phyloP scores from a whole-genome alignment of 148 eudicot genomes.

The Spergularia marina region DNA sequence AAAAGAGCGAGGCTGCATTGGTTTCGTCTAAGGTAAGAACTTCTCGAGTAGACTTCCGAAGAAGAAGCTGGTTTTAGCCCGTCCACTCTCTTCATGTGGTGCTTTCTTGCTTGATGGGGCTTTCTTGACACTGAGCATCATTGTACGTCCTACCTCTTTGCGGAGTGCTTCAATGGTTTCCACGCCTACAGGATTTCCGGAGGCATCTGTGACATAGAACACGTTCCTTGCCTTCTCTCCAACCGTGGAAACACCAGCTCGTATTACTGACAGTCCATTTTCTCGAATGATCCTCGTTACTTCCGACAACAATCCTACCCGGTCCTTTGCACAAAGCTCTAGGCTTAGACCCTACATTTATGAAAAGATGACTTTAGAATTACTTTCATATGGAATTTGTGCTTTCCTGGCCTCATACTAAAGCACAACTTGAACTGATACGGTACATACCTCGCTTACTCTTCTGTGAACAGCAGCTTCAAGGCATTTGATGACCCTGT shows the following conservation, averaged over 20 bases:
- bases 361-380: too few relatives aligned
- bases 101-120: conserved; percentile 35
- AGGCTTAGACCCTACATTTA: conserved; percentile 53
- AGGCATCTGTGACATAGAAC: conserved; percentile 68
- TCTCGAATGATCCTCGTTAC: conserved; percentile 60
- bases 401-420: too few relatives aligned
- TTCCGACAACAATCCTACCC: conserved; percentile 62
- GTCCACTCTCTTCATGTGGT: conserved; percentile 43
- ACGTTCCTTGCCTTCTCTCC: conserved; percentile 63
- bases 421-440: too few relatives aligned
- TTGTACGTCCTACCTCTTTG: conserved; percentile 57
- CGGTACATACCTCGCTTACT: conserved; percentile 56
- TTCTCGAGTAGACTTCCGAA: conserved; percentile 62
- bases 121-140: conserved; percentile 78
- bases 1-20: not conserved
- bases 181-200: conserved; percentile 64
- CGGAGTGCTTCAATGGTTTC: conserved; percentile 58
- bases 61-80: conserved; percentile 75
- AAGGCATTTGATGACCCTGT: conserved; percentile 68
- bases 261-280: conserved; percentile 58
- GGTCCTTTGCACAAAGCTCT: conserved; percentile 62
- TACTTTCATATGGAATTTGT: too few relatives aligned
- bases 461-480: conserved; percentile 83
- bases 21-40: conserved; percentile 34
- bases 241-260: conserved; percentile 68